phyloP scores from a whole-genome alignment of 805 yeast species.

The Candida caryicola region DNA sequence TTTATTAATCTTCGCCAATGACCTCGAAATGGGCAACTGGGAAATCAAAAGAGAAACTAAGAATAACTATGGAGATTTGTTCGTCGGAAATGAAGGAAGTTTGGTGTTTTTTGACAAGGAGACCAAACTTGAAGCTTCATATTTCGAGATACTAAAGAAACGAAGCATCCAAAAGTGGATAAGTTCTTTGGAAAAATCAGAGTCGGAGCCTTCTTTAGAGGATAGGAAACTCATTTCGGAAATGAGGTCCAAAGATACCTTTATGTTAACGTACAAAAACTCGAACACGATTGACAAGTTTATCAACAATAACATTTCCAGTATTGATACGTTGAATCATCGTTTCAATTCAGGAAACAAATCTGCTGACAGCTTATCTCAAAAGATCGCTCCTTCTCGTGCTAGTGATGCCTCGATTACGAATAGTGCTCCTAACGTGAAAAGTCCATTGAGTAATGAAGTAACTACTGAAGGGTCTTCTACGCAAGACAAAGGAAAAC shows the following conservation, averaged over 20 bases:
- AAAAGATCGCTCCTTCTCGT: neutral
- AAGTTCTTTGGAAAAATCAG: conserved; percentile 17
- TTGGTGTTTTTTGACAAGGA: conserved; percentile 65
- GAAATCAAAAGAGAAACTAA: conserved; percentile 51
- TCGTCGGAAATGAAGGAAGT: conserved; percentile 66
- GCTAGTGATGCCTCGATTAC: conserved; percentile 5
- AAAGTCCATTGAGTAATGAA: conserved; percentile 8
- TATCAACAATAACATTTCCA: conserved; percentile 28
- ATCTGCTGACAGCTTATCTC: neutral
- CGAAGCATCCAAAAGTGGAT: conserved; percentile 36
- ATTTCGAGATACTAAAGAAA: conserved; percentile 39
- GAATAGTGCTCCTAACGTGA: neutral
- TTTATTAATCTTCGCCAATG: conserved; percentile 76
- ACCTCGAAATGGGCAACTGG: conserved; percentile 81
- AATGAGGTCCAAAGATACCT: conserved; percentile 20
- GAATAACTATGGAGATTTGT: conserved; percentile 45
- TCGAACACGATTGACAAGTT: conserved; percentile 28
- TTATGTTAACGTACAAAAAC: conserved; percentile 17
- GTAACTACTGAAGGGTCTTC: neutral
- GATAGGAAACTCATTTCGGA: conserved; percentile 14
- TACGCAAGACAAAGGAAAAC: neutral
- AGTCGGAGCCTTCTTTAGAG: conserved; percentile 10
- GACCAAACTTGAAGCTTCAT: conserved; percentile 42
- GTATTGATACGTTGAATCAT: conserved; percentile 19
- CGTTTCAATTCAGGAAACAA: conserved; percentile 4